Evolutionary conservation across 352 stramenopile genomes (phyloP), one percentile per base, ranked within the genome.

Genomic region (Phytophthora niederhauseri): DNA sequence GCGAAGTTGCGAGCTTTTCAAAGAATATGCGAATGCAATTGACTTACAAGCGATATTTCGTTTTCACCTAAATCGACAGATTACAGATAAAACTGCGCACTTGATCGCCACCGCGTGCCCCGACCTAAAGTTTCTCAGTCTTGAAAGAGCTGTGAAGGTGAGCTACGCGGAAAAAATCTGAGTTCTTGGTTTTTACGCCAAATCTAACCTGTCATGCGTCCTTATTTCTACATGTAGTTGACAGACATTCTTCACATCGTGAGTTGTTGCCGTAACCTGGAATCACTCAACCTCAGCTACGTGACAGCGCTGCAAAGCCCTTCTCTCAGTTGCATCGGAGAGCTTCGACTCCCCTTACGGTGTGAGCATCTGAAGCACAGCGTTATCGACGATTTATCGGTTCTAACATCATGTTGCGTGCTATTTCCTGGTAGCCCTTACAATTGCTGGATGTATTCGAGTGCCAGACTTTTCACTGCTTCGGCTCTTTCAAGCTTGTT

Each of bases 401-500:
- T 31, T 66, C 45, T 55, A 60, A 57, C 43, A 19, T 30, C 6
- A n/a, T 31, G 61, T 26, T 26, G 24, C 24, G 24, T 48, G 15
- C 45, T 19, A 14, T 55, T 4, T 49, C 36, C 64, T 19, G n/a
- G 30, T 61, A 93, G 85, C 78, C 38, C 75, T 93, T 41, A 68
- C 64, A 8, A 59, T 98, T 12, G 85, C 82, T 28, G 92, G 92
- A 2, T 98, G 93, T 63, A 78, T 76, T 20, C 76, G 89, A 61
- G 76, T 96, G 12, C 86, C 73, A 6, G 81, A 90, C 2, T 97
- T 85, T 73, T 87, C 90, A 4, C 78, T 98, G 19, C 70, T 91
- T 61, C 93, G 88, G 8, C 80, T 97, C 48, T 89, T 97, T 22
- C 73, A 88, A 15, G 81, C 77, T 6, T 97, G 91, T 26, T 77